Evolutionary conservation across 176 grass and related monocot genomes (phyloP).

Genomic region (Tuctoria greenei): DNA sequence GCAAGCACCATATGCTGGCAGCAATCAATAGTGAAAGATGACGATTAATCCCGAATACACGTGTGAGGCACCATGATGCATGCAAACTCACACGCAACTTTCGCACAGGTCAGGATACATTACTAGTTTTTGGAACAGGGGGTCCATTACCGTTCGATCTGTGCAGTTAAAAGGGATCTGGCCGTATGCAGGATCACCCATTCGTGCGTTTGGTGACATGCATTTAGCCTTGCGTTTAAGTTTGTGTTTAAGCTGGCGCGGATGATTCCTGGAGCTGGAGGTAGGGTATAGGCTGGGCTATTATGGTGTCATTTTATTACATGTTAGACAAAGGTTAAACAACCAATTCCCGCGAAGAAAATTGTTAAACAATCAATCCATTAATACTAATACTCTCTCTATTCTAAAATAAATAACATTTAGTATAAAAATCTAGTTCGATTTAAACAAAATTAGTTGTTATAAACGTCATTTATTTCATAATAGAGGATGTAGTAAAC

Average conservation of each 20-base stretch:
- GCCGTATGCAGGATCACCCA: too few species aligned
- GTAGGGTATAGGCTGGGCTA: too few species aligned
- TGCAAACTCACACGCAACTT: constrained; percentile 2
- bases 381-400: too few species aligned
- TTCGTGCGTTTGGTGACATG: neutral
- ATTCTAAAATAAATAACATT: too few species aligned
- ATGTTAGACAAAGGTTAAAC: neutral
- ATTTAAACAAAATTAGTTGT: too few species aligned
- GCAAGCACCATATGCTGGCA: neutral
- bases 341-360: too few species aligned
- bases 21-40: neutral
- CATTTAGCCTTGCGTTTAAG: neutral
- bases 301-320: neutral
- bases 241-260: neutral
- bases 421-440: too few species aligned
- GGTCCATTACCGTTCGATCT: neutral
- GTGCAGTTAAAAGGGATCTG: neutral
- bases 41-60: neutral
- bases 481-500: too few species aligned
- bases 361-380: too few species aligned
- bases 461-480: too few species aligned
- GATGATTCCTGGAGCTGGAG: too few species aligned
- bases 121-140: too few species aligned
- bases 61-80: neutral
- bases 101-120: neutral